phyloP scores from a whole-genome alignment of 2,329 filamentous ascomycete genomes.

The Monascus ruber region DNA sequence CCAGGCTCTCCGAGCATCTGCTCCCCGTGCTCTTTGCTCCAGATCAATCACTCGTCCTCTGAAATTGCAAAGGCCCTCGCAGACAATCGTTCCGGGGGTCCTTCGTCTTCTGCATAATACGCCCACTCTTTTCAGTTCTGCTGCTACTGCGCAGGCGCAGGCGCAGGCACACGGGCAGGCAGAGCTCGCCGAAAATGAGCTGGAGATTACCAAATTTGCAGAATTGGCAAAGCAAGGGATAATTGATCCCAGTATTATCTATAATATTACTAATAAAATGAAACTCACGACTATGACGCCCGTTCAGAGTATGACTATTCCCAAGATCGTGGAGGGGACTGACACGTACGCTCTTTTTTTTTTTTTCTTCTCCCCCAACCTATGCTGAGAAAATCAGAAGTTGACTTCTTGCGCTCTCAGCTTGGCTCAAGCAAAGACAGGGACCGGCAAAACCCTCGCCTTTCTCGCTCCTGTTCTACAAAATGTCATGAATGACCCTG shows the following conservation, averaged over 20 bases:
- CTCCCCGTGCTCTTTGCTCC: constrained; percentile 16
- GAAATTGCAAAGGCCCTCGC: constrained; percentile 15
- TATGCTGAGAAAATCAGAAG: neutral
- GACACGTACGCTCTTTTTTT: constrained; percentile 56
- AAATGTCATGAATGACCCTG: constrained; percentile 57
- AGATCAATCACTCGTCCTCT: constrained; percentile 17
- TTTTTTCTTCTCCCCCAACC: constrained; percentile 1
- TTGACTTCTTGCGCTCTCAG: constrained; percentile 31
- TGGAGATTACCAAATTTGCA: constrained; percentile 25
- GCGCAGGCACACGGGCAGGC: constrained; percentile 8
- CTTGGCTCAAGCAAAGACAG: constrained; percentile 89
- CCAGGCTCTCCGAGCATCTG: constrained; percentile 25
- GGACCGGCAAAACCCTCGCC: constrained; percentile 90
- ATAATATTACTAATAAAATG: constrained; percentile 61
- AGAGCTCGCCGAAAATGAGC: constrained; percentile 6
- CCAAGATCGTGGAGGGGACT: constrained; percentile 62
- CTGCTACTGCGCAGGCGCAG: constrained; percentile 14
- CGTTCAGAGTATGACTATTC: constrained; percentile 77
- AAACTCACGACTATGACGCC: constrained; percentile 78
- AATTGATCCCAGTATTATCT: constrained; percentile 55
- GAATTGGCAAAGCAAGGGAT: constrained; percentile 27
- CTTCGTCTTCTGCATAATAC: constrained; percentile 21
- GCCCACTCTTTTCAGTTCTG: constrained; percentile 11
- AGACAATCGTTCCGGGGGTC: constrained; percentile 7
- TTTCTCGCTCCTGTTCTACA: constrained; percentile 83